These are phyloP conservation scores for Phytophthora hibernalis DNA, from an alignment of 352 stramenopile species.

Conservation along the genomic window DNA sequence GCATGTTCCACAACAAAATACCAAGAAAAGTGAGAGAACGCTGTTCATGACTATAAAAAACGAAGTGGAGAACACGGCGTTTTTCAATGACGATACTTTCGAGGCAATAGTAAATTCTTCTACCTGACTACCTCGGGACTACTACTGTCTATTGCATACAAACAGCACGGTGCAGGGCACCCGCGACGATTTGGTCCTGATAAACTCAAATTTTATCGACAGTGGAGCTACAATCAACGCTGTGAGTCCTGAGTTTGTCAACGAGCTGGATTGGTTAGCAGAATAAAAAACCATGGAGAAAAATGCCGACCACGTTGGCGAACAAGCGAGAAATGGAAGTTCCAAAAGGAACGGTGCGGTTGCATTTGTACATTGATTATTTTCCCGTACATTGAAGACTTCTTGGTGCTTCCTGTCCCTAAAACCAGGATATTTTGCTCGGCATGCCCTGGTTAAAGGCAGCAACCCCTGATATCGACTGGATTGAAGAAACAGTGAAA, in stretches of 20 bases:
- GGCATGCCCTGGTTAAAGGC: conserved; percentile 18
- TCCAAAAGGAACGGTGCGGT: background rate
- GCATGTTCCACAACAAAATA: background rate
- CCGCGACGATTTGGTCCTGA: no score
- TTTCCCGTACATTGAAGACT: conserved; percentile 7
- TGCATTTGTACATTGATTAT: conserved; percentile 17
- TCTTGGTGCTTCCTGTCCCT: no score
- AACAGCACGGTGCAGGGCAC: no score
- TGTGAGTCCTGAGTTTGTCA: conserved; percentile 18
- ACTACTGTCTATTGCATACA: no score
- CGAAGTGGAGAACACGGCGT: background rate
- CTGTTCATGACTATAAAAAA: background rate
- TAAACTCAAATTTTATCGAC: conserved; percentile 30
- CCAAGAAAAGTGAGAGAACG: background rate
- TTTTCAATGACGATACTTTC: background rate
- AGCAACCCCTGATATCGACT: conserved; percentile 19
- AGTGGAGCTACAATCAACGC: conserved; percentile 20
- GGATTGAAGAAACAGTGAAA: conserved; percentile 5
- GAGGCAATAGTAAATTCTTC: background rate
- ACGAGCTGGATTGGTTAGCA: background rate
- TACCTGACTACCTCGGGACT: background rate
- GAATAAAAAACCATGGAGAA: conserved; percentile 1
- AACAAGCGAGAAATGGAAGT: conserved; percentile 9
- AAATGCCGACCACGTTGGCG: conserved; percentile 14
- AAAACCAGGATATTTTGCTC: conserved; percentile 19